Evolutionary conservation across 2,329 filamentous ascomycete genomes (phyloP).

Genomic region (Grosmannia clavigera): DNA sequence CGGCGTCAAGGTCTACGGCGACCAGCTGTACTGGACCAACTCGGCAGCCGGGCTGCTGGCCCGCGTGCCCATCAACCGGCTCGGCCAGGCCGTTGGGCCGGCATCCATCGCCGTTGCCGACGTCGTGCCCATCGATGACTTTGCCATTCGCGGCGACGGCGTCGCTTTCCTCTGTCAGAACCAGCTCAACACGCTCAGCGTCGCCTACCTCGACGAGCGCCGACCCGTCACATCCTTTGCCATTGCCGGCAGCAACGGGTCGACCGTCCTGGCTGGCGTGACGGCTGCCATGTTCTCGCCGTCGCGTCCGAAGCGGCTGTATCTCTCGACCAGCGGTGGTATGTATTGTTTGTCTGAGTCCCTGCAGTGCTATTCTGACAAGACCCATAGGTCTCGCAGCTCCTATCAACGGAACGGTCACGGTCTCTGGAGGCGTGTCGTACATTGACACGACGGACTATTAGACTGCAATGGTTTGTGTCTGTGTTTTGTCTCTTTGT

Average conservation of each 20-base stretch:
- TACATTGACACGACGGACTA: conserved; percentile 12
- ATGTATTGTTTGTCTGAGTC: background rate
- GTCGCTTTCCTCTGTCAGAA: conserved; percentile 10
- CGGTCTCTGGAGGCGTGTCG: conserved; percentile 21
- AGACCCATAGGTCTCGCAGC: conserved; percentile 22
- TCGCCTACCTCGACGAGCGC: conserved; percentile 14
- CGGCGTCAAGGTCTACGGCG: conserved; percentile 15
- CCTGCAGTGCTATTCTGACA: conserved; percentile 6
- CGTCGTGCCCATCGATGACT: conserved; percentile 12
- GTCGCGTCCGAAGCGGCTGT: background rate
- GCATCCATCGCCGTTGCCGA: conserved; percentile 7
- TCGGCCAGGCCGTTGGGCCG: conserved; percentile 4
- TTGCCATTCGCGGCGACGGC: conserved; percentile 13
- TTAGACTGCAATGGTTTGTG: background rate
- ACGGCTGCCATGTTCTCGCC: conserved; percentile 2
- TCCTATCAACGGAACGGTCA: conserved; percentile 28
- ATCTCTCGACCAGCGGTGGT: conserved; percentile 4
- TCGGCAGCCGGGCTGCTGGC: conserved; percentile 13
- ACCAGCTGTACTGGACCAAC: conserved; percentile 17
- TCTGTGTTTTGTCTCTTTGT: background rate
- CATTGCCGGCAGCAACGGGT: conserved; percentile 3
- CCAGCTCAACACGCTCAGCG: conserved; percentile 6
- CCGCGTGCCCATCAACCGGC: conserved; percentile 12
- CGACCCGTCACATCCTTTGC: conserved; percentile 6
- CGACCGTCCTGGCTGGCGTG: background rate